Evolutionary conservation across 345 rosid genomes (phyloP), one percentile per base, ranked within the genome.

Genomic region (Raphanus sativus): DNA sequence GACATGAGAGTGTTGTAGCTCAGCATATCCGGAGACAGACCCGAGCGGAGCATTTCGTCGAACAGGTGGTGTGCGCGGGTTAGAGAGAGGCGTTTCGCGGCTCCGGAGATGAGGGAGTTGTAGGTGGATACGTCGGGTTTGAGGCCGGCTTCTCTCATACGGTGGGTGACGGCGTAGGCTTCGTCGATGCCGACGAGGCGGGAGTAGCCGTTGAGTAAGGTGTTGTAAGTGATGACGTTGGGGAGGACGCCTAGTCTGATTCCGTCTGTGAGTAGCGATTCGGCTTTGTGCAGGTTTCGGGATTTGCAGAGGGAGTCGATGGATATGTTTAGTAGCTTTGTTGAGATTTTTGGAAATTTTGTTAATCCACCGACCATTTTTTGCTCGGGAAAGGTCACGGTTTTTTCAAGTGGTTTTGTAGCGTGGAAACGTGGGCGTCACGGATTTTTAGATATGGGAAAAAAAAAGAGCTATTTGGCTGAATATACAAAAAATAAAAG

Each of bases 1-100:
- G 86, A 89, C 91, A 90, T 90, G 75, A 93, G 64, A 60, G 85
- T 84, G 59, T 94, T 94, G 70, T 86, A 94, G 79, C 89, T 90
- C 86, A 91, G 88, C 54, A 85, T 36, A 84, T 94, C 89, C 0
- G 97, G 94, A 64, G 65, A 32, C 55, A 94, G 67, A 25, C 88
- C 88, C 33, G 68, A 61, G 0, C 71, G 76, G 48, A 81, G 79
- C 97, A 91, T 94, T 90, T 94, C 98, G 2, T 90, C 96, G 74
- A 94, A 88, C 87, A 94, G 82, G 32, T 87, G 81, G 73, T 84
- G 58, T 11, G 86, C 76, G 33, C 71, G 70, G 13, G 62, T 26
- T 24, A 91, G 28, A 56, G 69, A 71, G 59, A 83, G 50, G 5
- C 71, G 62, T 52, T 83, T 82, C 4, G 83, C 60, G 6, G 94